Conservation (phyloP, 176 grass and related monocot genomes). For the Oropetium thomaeum region DNA sequence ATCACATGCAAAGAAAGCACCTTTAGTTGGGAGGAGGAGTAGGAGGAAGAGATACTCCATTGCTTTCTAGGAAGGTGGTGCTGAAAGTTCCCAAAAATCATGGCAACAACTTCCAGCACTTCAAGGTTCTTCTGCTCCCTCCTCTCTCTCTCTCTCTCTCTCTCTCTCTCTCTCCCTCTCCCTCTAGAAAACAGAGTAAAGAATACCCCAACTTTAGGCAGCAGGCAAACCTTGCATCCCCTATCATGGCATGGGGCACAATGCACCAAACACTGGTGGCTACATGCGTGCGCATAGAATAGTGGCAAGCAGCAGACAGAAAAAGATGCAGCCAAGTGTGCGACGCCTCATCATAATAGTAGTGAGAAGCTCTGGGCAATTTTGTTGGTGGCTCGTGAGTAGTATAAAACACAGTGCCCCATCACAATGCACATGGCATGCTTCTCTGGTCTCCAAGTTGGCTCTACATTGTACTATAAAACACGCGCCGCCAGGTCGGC, state of each 20-base stretch:
- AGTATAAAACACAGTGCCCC: slow-evolving; percentile 39
- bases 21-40: slow-evolving; percentile 40
- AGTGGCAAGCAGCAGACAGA: slow-evolving; percentile 32
- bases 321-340: slow-evolving; percentile 52
- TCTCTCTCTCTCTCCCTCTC: not conserved
- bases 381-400: slow-evolving; percentile 25
- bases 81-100: slow-evolving; percentile 55
- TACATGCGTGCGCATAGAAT: slow-evolving; percentile 11
- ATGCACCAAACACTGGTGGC: slow-evolving; percentile 44
- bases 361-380: slow-evolving; percentile 13
- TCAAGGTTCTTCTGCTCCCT: not conserved
- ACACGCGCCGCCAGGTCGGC: slow-evolving; percentile 24
- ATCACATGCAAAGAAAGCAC: slow-evolving; percentile 48
- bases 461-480: slow-evolving; percentile 19
- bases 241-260: slow-evolving; percentile 51
- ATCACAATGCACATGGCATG: slow-evolving; percentile 74
- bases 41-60: slow-evolving; percentile 35
- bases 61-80: slow-evolving; percentile 46
- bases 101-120: slow-evolving; percentile 50
- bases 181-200: slow-evolving; percentile 43
- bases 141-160: not conserved
- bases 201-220: slow-evolving; percentile 39
- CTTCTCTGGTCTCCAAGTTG: slow-evolving; percentile 51
- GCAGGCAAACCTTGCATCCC: slow-evolving; percentile 44
- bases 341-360: slow-evolving; percentile 45